Percentiles rank a stretch among this genome's conserved stretches.
Conservation (phyloP, 805 yeast species). For the Candida khao-thaluensis region DNA sequence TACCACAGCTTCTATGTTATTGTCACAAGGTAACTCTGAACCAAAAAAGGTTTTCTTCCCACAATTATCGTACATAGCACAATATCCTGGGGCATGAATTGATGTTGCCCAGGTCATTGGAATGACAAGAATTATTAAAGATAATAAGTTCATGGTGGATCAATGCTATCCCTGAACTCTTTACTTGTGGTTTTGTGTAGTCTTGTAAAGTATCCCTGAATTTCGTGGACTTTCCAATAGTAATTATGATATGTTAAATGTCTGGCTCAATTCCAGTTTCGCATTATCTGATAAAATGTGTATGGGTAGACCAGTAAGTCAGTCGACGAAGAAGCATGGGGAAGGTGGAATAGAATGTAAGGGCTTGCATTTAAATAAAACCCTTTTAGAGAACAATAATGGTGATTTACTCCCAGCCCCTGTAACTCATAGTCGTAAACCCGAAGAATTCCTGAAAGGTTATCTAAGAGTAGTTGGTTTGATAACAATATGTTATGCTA, state of each 20-base stretch:
- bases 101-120: not conserved
- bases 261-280: too few relatives aligned
- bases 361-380: too few relatives aligned
- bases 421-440: not conserved
- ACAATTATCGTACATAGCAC: slow-evolving; percentile 63
- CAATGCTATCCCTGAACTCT: too few relatives aligned
- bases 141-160: not conserved
- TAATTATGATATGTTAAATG: too few relatives aligned
- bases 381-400: too few relatives aligned
- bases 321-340: too few relatives aligned
- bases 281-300: slow-evolving; percentile 1
- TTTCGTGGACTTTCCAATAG: too few relatives aligned
- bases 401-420: slow-evolving; percentile 2
- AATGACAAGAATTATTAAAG: not conserved
- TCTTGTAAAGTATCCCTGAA: too few relatives aligned
- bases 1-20: slow-evolving; percentile 45
- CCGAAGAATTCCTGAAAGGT: not conserved
- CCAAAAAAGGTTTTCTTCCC: slow-evolving; percentile 84
- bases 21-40: slow-evolving; percentile 74
- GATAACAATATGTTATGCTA: not conserved
- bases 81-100: slow-evolving; percentile 33
- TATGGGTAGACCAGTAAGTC: slow-evolving; percentile 4
- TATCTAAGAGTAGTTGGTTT: not conserved
- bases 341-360: too few relatives aligned
- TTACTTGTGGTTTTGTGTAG: too few relatives aligned